Evolutionary conservation across 164 flowering plant species (phyloP).

Genomic region (Stephania japonica): DNA sequence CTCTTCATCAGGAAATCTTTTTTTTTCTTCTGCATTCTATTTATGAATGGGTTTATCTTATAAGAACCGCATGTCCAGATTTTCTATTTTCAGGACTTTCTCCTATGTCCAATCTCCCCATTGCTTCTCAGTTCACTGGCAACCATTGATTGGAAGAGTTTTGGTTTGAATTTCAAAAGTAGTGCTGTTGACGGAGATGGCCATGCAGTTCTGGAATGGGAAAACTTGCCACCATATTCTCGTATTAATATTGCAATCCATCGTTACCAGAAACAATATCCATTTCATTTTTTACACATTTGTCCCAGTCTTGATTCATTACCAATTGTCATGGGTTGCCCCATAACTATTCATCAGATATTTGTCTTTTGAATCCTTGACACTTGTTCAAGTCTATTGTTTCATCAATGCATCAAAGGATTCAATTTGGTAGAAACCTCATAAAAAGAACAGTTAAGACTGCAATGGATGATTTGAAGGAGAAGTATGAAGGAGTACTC

Average conservation of each 20-base stretch:
- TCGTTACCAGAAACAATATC: slow-evolving; percentile 64
- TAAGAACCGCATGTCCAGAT: slow-evolving; percentile 38
- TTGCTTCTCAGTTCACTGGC: slow-evolving; percentile 47
- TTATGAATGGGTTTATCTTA: slow-evolving; percentile 6
- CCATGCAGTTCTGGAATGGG: slow-evolving; percentile 59
- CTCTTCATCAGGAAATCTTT: background rate
- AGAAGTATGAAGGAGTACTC: slow-evolving; percentile 53
- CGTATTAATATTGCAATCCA: slow-evolving; percentile 67
- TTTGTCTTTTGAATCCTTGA: slow-evolving; percentile 36
- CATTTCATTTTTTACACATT: slow-evolving; percentile 14
- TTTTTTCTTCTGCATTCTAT: background rate
- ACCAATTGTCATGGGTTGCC: background rate
- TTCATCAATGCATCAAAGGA: slow-evolving; percentile 24
- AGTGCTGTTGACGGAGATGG: slow-evolving; percentile 35
- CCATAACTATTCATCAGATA: background rate
- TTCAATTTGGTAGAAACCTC: slow-evolving; percentile 36
- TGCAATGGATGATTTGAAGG: slow-evolving; percentile 77
- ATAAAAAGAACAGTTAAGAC: slow-evolving; percentile 55
- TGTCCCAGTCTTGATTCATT: slow-evolving; percentile 4
- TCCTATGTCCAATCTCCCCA: slow-evolving; percentile 42
- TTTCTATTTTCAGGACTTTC: slow-evolving; percentile 61
- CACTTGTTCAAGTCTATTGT: slow-evolving; percentile 30
- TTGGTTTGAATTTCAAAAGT: slow-evolving; percentile 47
- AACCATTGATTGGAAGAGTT: slow-evolving; percentile 69
- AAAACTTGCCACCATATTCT: slow-evolving; percentile 43